phyloP scores from a whole-genome alignment of 2,329 filamentous ascomycete species.

The Verticillium albo-atrum region DNA sequence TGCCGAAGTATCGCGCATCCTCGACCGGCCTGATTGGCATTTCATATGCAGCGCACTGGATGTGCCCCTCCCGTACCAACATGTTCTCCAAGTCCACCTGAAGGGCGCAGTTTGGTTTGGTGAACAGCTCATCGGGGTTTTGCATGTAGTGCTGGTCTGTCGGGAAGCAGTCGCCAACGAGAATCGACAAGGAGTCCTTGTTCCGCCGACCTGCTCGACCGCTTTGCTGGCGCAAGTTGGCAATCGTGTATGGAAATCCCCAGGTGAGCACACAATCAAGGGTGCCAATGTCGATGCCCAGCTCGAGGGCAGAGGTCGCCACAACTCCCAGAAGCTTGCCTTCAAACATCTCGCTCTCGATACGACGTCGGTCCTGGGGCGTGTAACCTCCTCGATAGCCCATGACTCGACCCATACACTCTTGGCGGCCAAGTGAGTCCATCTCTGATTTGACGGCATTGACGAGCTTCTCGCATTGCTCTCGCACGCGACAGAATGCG shows the following conservation, averaged over 20 bases:
- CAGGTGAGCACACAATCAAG: slow-evolving; percentile 91
- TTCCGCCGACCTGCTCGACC: slow-evolving; percentile 88
- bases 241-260: slow-evolving; percentile 93
- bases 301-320: slow-evolving; percentile 85
- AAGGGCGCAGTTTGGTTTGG: slow-evolving; percentile 80
- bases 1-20: slow-evolving; percentile 76
- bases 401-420: slow-evolving; percentile 80
- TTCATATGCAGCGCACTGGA: slow-evolving; percentile 93
- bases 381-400: slow-evolving; percentile 95
- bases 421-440: slow-evolving; percentile 63
- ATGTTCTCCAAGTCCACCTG: slow-evolving; percentile 92
- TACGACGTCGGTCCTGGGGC: slow-evolving; percentile 78
- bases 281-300: slow-evolving; percentile 92
- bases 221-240: slow-evolving; percentile 91
- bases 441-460: slow-evolving; percentile 77
- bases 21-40: slow-evolving; percentile 81
- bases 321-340: slow-evolving; percentile 90
- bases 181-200: slow-evolving; percentile 84
- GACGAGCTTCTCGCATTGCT: slow-evolving; percentile 82
- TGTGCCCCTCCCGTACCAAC: slow-evolving; percentile 85
- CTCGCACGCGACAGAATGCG: slow-evolving; percentile 84
- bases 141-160: slow-evolving; percentile 97
- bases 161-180: slow-evolving; percentile 84
- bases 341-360: slow-evolving; percentile 96
- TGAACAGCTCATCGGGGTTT: slow-evolving; percentile 91